Evolutionary conservation across 495 filamentous ascomycete genomes (phyloP).

Genomic region (Aspergillus affinis): DNA sequence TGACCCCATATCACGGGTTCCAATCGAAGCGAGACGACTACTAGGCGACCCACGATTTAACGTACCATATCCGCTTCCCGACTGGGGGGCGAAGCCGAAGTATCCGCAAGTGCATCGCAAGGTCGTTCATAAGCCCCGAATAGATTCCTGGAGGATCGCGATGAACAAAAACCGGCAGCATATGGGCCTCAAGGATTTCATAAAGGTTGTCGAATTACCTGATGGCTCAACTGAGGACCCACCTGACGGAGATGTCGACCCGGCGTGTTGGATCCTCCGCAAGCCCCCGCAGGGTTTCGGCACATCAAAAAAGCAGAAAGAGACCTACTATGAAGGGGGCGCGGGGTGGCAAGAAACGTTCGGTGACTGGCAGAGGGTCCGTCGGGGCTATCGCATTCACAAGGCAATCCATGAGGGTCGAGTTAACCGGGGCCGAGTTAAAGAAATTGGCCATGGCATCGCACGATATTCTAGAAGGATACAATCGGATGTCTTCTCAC

Average conservation of each 20-base stretch:
- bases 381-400: slow-evolving; percentile 35
- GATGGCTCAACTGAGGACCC: slow-evolving; percentile 42
- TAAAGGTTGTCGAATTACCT: slow-evolving; percentile 32
- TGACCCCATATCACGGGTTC: slow-evolving; percentile 39
- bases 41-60: slow-evolving; percentile 42
- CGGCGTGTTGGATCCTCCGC: slow-evolving; percentile 43
- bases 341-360: slow-evolving; percentile 45
- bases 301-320: slow-evolving; percentile 36
- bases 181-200: slow-evolving; percentile 25
- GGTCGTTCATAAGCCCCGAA: slow-evolving; percentile 26
- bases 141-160: slow-evolving; percentile 42
- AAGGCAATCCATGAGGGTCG: slow-evolving; percentile 38
- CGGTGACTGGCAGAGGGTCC: slow-evolving; percentile 41
- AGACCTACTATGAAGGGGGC: slow-evolving; percentile 44
- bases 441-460: slow-evolving; percentile 29
- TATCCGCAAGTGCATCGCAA: slow-evolving; percentile 23
- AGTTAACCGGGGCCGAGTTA: slow-evolving; percentile 35
- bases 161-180: slow-evolving; percentile 36
- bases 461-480: slow-evolving; percentile 21
- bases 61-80: slow-evolving; percentile 28
- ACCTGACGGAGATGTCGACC: slow-evolving; percentile 40
- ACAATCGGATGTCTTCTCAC: slow-evolving; percentile 13
- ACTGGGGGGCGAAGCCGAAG: slow-evolving; percentile 24
- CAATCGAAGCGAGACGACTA: slow-evolving; percentile 31
- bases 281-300: slow-evolving; percentile 44